phyloP scores from a whole-genome alignment of 164 flowering plant genomes.

The grape (Vitis vinifera) region ASM3070453v1 NC_081811.1:14399501-14400000 shows the following conservation, averaged over 20 bases:
- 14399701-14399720: conserved; percentile 58
- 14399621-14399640: neutral
- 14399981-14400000: too few species aligned
- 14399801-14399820: conserved; percentile 86
- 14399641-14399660: conserved; percentile 87
- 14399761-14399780: conserved; percentile 68
- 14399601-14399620: conserved; percentile 18
- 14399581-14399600: conserved; percentile 22
- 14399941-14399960: too few species aligned
- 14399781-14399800: conserved; percentile 62
- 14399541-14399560: conserved; percentile 25
- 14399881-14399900: too few species aligned
- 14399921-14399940: too few species aligned
- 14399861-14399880: too few species aligned
- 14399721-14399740: conserved; percentile 65
- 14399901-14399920: too few species aligned
- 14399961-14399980: too few species aligned
- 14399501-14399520: conserved; percentile 27
- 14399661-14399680: conserved; percentile 91
- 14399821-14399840: conserved; percentile 61
- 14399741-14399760: conserved; percentile 80
- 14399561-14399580: conserved; percentile 29
- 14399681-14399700: conserved; percentile 63
- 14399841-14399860: too few species aligned
- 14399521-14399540: conserved; percentile 27